These are phyloP conservation scores for Saccharomyces hybrid DNA, from an alignment of 1,139 yeast genomes.

Conservation along the genomic window DNA sequence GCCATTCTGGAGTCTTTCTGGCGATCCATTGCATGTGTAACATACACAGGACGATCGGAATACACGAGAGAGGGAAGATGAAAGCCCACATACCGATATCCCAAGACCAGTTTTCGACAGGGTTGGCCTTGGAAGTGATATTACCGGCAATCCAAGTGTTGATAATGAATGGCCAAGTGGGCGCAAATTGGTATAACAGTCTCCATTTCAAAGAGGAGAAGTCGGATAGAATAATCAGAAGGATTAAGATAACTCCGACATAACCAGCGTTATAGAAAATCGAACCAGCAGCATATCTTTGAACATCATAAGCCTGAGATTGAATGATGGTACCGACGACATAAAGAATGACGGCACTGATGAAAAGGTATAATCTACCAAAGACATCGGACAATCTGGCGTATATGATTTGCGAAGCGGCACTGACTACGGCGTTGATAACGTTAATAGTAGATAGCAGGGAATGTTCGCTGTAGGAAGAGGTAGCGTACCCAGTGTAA, in stretches of 20 bases:
- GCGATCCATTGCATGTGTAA: conserved; percentile 43
- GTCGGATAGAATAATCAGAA: conserved; percentile 34
- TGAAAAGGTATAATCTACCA: conserved; percentile 54
- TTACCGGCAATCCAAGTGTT: no score
- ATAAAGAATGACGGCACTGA: conserved; percentile 51
- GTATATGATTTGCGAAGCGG: conserved; percentile 62
- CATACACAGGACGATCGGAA: conserved; percentile 39
- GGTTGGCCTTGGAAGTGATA: conserved; percentile 6
- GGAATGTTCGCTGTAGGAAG: conserved; percentile 50
- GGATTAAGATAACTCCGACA: conserved; percentile 51
- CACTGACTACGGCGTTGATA: conserved; percentile 55
- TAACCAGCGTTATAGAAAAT: conserved; percentile 64
- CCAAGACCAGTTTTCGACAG: conserved; percentile 44
- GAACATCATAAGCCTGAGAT: conserved; percentile 57
- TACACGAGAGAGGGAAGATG: conserved; percentile 52
- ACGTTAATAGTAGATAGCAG: conserved; percentile 58
- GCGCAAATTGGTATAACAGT: no score
- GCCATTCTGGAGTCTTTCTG: conserved; percentile 37
- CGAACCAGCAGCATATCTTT: conserved; percentile 65
- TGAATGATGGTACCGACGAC: conserved; percentile 64
- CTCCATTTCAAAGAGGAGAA: no score
- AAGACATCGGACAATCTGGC: conserved; percentile 66
- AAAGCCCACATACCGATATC: conserved; percentile 73
- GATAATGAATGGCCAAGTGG: no score
- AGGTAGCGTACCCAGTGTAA: conserved; percentile 48